phyloP scores from a whole-genome alignment of 192 early-diverging fungal genomes.

The Helicostylum pulchrum region DNA sequence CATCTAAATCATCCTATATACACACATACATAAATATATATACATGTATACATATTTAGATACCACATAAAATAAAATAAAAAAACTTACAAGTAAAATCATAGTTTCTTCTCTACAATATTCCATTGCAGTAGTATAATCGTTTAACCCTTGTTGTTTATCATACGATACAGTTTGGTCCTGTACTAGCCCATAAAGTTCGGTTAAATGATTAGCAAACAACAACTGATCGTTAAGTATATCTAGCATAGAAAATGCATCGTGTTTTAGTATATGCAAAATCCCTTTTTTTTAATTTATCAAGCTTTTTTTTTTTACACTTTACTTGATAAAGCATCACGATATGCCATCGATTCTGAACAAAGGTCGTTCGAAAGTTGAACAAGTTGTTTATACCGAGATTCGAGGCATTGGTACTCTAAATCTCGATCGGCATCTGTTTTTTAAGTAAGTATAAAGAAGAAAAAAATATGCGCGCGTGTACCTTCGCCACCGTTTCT shows the following conservation, averaged over 20 bases:
- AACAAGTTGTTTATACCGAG: conserved; percentile 60
- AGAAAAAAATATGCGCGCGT: not conserved
- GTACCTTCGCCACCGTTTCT: conserved; percentile 1
- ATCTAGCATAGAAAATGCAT: conserved; percentile 5
- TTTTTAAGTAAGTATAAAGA: not conserved
- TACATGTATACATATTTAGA: no score
- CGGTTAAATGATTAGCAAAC: conserved; percentile 11
- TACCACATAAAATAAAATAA: not conserved
- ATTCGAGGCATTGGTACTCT: conserved; percentile 61
- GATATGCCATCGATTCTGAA: conserved; percentile 55
- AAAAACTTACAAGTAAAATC: conserved; percentile 48
- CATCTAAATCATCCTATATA: conserved; percentile 61
- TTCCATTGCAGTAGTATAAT: conserved; percentile 45
- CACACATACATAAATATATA: no score
- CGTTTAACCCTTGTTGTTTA: conserved; percentile 42
- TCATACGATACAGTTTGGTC: conserved; percentile 41
- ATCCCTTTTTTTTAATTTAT: no score
- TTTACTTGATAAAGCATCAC: conserved; percentile 7
- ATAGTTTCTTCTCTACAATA: conserved; percentile 49
- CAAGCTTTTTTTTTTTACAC: not conserved
- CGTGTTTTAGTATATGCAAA: no score
- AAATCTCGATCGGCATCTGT: conserved; percentile 41
- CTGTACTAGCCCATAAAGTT: conserved; percentile 9
- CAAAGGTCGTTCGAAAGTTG: conserved; percentile 1
- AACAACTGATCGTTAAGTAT: conserved; percentile 11